phyloP scores from a whole-genome alignment of 208 protist species.

The Trypanosoma grayi region DNA sequence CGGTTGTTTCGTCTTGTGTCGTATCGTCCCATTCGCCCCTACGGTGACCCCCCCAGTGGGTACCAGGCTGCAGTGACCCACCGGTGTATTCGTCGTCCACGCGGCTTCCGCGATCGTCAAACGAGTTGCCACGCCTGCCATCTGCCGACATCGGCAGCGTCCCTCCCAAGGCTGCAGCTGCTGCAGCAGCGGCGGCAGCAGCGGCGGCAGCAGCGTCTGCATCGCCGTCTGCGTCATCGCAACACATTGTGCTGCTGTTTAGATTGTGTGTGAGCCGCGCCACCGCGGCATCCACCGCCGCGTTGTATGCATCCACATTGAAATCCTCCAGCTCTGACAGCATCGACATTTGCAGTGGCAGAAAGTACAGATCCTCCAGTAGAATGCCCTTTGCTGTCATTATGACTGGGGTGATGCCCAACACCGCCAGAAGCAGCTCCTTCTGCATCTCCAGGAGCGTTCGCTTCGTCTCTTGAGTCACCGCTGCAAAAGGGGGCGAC shows the following conservation, averaged over 20 bases:
- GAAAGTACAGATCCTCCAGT: slow-evolving; percentile 63
- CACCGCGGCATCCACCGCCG: slow-evolving; percentile 54
- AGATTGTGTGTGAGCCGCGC: slow-evolving; percentile 31
- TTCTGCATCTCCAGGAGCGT: slow-evolving; percentile 28
- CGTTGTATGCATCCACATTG: slow-evolving; percentile 33
- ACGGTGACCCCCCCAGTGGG: background rate
- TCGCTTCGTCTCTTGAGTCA: too few relatives aligned
- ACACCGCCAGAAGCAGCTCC: slow-evolving; percentile 41
- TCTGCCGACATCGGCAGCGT: too few relatives aligned
- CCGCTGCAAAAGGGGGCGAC: too few relatives aligned
- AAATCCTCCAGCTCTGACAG: slow-evolving; percentile 61
- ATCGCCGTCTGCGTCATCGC: background rate
- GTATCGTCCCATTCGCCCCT: background rate
- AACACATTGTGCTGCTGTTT: background rate
- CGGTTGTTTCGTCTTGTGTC: background rate
- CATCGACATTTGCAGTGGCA: slow-evolving; percentile 49
- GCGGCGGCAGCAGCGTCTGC: background rate
- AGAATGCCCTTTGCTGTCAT: slow-evolving; percentile 37
- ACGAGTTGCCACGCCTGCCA: too few relatives aligned
- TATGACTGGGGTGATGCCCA: slow-evolving; percentile 24
- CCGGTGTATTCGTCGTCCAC: too few relatives aligned
- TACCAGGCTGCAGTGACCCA: background rate
- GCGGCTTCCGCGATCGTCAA: too few relatives aligned
- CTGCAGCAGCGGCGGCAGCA: background rate
- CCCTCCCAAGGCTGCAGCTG: too few relatives aligned